These are phyloP conservation scores for Ogataea zsoltii DNA, from an alignment of 805 yeast species.

Conservation along the genomic window DNA sequence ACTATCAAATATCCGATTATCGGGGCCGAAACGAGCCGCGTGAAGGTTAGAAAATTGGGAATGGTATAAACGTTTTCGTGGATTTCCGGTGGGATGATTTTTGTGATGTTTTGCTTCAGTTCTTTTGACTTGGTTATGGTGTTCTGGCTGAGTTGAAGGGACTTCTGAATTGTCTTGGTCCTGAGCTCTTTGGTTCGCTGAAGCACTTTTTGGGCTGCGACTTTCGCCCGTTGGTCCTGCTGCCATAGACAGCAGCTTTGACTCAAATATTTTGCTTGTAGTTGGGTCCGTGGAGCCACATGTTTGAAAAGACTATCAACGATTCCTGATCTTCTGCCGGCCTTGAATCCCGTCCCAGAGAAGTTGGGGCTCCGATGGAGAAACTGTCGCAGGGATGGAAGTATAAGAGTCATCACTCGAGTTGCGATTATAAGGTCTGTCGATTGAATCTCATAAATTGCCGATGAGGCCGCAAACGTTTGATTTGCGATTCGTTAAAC, in stretches of 20 bases:
- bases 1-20: constrained; percentile 77
- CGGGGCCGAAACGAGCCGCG: constrained; percentile 83
- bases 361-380: neutral
- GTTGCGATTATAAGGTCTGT: too few relatives aligned
- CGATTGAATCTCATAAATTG: too few relatives aligned
- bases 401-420: neutral
- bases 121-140: constrained; percentile 18
- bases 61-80: constrained; percentile 73
- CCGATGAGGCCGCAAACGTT: too few relatives aligned
- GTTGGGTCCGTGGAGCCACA: neutral
- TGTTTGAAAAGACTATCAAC: neutral
- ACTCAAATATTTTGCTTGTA: neutral
- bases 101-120: constrained; percentile 30
- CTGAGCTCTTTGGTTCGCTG: constrained; percentile 13
- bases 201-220: constrained; percentile 8
- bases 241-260: neutral
- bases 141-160: constrained; percentile 20
- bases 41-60: constrained; percentile 82
- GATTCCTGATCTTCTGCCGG: neutral
- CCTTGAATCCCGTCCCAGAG: neutral
- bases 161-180: constrained; percentile 21
- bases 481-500: too few relatives aligned
- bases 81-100: constrained; percentile 34
- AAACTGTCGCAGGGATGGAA: neutral
- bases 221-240: neutral